Base-by-base conservation (phyloP, 176 grass and related monocot genomes). In the Avena insularis region DNA sequence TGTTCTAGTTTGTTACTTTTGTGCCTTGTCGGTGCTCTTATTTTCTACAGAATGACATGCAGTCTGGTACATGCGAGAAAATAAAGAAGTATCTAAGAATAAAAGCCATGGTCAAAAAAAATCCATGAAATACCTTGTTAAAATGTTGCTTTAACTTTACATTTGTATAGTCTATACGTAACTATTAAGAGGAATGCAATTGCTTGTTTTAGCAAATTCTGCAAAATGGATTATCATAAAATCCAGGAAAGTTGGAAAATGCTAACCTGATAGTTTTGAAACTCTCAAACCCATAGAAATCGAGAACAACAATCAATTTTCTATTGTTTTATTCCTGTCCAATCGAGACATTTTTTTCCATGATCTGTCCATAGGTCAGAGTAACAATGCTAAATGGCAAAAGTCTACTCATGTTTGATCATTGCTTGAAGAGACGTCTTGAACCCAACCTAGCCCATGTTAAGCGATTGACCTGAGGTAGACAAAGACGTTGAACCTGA, bases 251-350 rank as follows among this genome's bases (percentile, higher is more conserved):
- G 55, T 62, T 77, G 15, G 62, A 79, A 79, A 87, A 79, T 40
- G 79, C 82, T 85, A 50, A 98, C 96, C 93, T 98, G 46, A 95
- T 98, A 86, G 87, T 87, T 93, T 98, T 95, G 93, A 98, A 98
- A 89, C 93, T 98, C 81, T 98, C 96, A 84, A 98, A 98, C 62
- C 93, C 96, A 91, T 98, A 98, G 75, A 98, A 95, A 90, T 98
- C 96, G 88, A 98, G 96, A 82, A 98, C 96, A 77, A 93, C 96
- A 88, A 98, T 98, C 81, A 98, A 89, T 15, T 93, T 88, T 78
- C 89, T 98, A 53, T 93, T 95, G 84, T 95, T 95, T 82, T 91
- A 88, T 68, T 98, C 96, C 88, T 98, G 96, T 83, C 96, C 96
- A 92, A 98, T 98, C 21, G 93, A 98, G 48, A 92, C 90, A 86